phyloP scores from a whole-genome alignment of 768 basidiomycete genomes.

The Suillus hirtellus region DNA sequence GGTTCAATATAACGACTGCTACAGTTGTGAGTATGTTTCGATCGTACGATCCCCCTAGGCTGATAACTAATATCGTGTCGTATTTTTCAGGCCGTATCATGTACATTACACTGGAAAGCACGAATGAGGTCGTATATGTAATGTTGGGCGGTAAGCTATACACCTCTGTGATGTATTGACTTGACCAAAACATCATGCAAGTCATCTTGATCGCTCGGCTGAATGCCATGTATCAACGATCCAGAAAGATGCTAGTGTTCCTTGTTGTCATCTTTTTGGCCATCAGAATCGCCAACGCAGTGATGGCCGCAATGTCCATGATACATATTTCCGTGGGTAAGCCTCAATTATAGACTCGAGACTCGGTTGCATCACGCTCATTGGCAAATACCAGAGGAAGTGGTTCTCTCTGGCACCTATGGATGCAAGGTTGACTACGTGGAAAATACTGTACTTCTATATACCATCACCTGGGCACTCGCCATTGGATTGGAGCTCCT shows the following conservation, averaged over 20 bases:
- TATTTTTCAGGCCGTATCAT: not conserved
- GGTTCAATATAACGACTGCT: not conserved
- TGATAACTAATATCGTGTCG: not conserved
- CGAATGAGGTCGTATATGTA: not conserved
- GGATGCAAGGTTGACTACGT: not conserved
- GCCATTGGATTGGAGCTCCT: not conserved
- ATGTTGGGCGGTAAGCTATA: not conserved
- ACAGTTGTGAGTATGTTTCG: not conserved
- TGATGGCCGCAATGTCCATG: not conserved
- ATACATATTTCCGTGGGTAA: not conserved
- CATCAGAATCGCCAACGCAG: not conserved
- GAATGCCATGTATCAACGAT: not conserved
- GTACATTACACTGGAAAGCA: not conserved
- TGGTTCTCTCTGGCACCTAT: not conserved
- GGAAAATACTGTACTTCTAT: not conserved
- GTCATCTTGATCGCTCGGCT: conserved; percentile 1
- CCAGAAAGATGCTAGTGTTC: not conserved
- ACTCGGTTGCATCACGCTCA: not conserved
- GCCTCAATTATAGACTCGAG: not conserved
- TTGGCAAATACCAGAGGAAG: not conserved
- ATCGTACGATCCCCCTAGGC: not conserved
- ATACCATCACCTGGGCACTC: not conserved
- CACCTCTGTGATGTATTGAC: not conserved
- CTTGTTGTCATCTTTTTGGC: not conserved
- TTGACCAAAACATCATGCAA: not conserved